phyloP scores from a whole-genome alignment of 2,329 filamentous ascomycete species.

The Calonectria henricotiae region DNA sequence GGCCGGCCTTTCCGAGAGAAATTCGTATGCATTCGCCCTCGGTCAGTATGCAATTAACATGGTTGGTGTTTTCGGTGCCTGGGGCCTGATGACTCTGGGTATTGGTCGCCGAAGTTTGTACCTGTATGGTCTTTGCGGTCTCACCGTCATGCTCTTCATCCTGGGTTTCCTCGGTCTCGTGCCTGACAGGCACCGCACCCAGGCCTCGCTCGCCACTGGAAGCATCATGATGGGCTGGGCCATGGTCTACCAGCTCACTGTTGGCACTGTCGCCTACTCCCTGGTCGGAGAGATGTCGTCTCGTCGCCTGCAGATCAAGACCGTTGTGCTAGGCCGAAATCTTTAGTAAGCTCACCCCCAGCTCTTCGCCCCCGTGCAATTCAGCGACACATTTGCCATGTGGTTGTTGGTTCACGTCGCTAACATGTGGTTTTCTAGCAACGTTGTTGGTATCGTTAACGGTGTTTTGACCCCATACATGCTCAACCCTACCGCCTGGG shows the following conservation, averaged over 20 bases:
- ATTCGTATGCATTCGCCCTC: constrained; percentile 74
- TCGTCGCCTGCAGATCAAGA: constrained; percentile 89
- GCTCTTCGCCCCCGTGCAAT: not conserved
- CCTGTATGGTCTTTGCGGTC: constrained; percentile 80
- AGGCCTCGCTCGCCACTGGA: constrained; percentile 84
- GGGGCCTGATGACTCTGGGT: constrained; percentile 83
- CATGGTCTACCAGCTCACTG: constrained; percentile 87
- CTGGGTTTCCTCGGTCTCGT: constrained; percentile 89
- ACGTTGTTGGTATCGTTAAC: constrained; percentile 86
- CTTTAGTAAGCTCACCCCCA: constrained; percentile 70
- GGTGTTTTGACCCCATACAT: constrained; percentile 91
- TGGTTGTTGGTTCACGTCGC: constrained; percentile 5
- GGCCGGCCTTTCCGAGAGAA: constrained; percentile 69
- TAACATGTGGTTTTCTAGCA: constrained; percentile 63
- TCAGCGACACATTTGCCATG: too few relatives aligned
- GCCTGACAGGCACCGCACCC: constrained; percentile 70
- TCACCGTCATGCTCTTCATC: constrained; percentile 84
- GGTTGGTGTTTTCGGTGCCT: constrained; percentile 85
- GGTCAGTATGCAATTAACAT: constrained; percentile 82
- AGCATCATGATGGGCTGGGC: constrained; percentile 89
- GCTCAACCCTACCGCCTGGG: constrained; percentile 89
- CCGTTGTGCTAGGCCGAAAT: constrained; percentile 87
- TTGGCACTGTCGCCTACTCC: constrained; percentile 92
- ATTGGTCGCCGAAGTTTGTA: constrained; percentile 85
- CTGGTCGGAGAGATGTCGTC: constrained; percentile 89